A percentile compares a stretch with the other conserved stretches of the same genome.
phyloP scores from a whole-genome alignment of 352 stramenopile species.

The Globisporangium nodosum region DNA sequence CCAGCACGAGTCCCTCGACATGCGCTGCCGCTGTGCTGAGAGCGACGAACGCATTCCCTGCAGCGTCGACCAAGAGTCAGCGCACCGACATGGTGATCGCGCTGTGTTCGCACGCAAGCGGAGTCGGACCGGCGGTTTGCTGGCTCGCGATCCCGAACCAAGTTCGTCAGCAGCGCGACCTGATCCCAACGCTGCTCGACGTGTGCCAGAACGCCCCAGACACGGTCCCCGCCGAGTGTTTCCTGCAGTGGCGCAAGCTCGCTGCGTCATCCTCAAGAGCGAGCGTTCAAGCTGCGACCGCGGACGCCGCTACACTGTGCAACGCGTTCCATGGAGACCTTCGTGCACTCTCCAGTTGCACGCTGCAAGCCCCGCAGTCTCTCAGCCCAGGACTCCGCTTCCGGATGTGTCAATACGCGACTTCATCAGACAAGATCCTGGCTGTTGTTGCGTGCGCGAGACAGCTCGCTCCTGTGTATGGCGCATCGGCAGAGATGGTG shows the following conservation, averaged over 20 bases:
- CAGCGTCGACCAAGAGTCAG: conserved; percentile 7
- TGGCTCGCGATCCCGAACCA: conserved; percentile 29
- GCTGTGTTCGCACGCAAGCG: conserved; percentile 17
- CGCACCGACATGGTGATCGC: conserved; percentile 18
- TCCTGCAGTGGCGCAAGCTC: conserved; percentile 25
- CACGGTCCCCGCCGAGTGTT: conserved; percentile 25
- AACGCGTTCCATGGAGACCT: conserved; percentile 14
- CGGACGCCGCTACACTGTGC: conserved; percentile 13
- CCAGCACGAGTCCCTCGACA: conserved; percentile 12
- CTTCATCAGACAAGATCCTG: conserved; percentile 9
- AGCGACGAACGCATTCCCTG: conserved; percentile 9
- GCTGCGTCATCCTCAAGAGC: conserved; percentile 20
- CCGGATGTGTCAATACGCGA: conserved; percentile 21
- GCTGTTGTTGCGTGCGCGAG: conserved; percentile 20
- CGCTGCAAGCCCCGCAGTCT: conserved; percentile 17
- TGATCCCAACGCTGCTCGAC: conserved; percentile 18
- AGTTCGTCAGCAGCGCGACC: conserved; percentile 19
- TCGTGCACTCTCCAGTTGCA: conserved; percentile 21
- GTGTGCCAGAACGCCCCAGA: conserved; percentile 32
- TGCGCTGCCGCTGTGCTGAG: conserved; percentile 27
- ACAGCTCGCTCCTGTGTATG: conserved; percentile 14
- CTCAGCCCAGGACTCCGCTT: conserved; percentile 20
- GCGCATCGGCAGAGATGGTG: conserved; percentile 15
- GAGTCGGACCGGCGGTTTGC: conserved; percentile 32
- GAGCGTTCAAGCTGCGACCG: conserved; percentile 10